phyloP scores from a whole-genome alignment of 345 rosid genomes.

The Sonneratia alba region DNA sequence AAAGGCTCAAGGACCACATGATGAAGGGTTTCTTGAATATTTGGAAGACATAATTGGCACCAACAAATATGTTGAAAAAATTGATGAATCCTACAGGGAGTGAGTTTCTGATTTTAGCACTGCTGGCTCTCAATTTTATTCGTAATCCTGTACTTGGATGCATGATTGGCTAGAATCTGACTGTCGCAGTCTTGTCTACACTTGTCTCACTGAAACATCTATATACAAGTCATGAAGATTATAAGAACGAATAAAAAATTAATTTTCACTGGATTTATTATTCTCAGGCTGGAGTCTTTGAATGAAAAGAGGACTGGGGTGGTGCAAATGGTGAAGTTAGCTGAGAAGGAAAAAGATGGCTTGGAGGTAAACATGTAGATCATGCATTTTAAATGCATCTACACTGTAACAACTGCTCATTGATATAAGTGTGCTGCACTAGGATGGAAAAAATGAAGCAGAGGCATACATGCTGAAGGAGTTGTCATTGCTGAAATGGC shows the following conservation, averaged over 20 bases:
- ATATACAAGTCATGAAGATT: background rate
- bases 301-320: conserved; percentile 89
- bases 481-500: conserved; percentile 78
- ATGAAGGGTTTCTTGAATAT: conserved; percentile 97
- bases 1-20: conserved; percentile 93
- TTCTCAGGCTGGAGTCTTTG: conserved; percentile 68
- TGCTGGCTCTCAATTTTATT: background rate
- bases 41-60: conserved; percentile 97
- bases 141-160: background rate
- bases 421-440: conserved; percentile 7
- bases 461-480: conserved; percentile 93
- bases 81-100: conserved; percentile 73
- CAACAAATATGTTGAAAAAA: conserved; percentile 80
- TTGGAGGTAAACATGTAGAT: conserved; percentile 52
- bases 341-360: conserved; percentile 90
- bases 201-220: background rate
- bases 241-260: background rate
- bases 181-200: background rate
- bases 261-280: background rate
- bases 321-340: conserved; percentile 94
- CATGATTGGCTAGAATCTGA: background rate
- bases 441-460: conserved; percentile 92
- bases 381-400: background rate
- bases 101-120: conserved; percentile 25
- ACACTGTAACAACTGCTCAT: background rate